These are phyloP conservation scores for Aphanocladium album DNA, from an alignment of 2,329 filamentous ascomycete species.

Conservation along the genomic window DNA sequence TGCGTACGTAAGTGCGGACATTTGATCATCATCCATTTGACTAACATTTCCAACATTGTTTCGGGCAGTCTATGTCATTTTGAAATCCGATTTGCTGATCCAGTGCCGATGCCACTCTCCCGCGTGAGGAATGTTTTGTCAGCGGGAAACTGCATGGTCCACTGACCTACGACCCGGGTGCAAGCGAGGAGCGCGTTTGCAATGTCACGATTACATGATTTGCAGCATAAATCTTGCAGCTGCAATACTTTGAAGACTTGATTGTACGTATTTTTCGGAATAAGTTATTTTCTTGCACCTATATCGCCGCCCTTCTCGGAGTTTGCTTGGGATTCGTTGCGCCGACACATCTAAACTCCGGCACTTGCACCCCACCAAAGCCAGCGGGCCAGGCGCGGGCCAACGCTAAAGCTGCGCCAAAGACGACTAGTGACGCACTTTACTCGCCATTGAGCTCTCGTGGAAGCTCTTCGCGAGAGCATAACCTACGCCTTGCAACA, in stretches of 20 bases:
- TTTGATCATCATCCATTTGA: neutral
- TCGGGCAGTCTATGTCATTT: too few relatives aligned
- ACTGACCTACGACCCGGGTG: too few relatives aligned
- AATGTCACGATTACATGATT: too few relatives aligned
- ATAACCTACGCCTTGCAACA: neutral
- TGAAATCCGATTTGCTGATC: too few relatives aligned
- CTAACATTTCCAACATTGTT: too few relatives aligned
- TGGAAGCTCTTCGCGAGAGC: neutral
- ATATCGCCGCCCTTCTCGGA: neutral
- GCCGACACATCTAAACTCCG: neutral
- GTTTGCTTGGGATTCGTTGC: neutral
- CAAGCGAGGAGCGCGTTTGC: too few relatives aligned
- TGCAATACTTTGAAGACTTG: too few relatives aligned
- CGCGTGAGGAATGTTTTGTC: too few relatives aligned
- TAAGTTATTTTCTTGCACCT: neutral
- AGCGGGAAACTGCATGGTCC: too few relatives aligned
- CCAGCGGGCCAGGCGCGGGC: neutral
- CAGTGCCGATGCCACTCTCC: too few relatives aligned
- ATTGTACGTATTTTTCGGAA: neutral
- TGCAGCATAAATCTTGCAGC: too few relatives aligned
- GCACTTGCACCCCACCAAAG: neutral
- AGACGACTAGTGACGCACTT: slow-evolving; percentile 8
- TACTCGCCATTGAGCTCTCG: neutral
- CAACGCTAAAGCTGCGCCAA: neutral
- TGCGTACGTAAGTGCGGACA: slow-evolving; percentile 6